phyloP scores from a whole-genome alignment of 108 stramenopile species.

The Heterococcus sp. region DNA sequence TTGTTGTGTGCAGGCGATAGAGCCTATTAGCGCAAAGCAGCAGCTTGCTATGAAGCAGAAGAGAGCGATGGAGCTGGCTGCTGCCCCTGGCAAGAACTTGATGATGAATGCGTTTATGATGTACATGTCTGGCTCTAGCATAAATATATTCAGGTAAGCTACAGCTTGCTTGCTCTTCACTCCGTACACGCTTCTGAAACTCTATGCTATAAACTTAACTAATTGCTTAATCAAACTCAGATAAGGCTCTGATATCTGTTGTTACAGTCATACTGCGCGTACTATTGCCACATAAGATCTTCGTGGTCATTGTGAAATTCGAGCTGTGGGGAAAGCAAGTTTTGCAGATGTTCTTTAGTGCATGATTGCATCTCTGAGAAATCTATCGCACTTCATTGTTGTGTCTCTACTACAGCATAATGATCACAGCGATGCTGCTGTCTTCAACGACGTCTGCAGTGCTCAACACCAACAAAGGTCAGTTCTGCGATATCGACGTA shows the following conservation, averaged over 20 bases:
- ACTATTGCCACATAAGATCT: too few species aligned
- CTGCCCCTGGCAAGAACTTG: constrained; percentile 77
- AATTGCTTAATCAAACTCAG: too few species aligned
- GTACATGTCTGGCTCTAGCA: constrained; percentile 84
- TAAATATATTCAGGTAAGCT: constrained; percentile 75
- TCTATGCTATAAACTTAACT: too few species aligned
- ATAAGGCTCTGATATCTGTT: too few species aligned
- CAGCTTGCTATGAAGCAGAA: neutral
- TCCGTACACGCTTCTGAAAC: too few species aligned
- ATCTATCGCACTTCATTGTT: too few species aligned
- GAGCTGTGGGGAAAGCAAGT: too few species aligned
- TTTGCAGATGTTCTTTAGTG: too few species aligned
- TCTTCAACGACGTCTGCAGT: neutral
- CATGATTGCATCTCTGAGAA: too few species aligned
- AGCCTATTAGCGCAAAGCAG: neutral
- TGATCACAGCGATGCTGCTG: neutral
- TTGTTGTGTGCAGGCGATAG: neutral
- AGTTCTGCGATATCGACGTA: neutral
- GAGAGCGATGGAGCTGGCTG: constrained; percentile 77
- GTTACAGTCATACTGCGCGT: too few species aligned
- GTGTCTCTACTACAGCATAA: neutral
- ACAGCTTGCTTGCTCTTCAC: too few species aligned
- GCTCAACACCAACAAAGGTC: neutral
- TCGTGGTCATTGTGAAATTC: too few species aligned
- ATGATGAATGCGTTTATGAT: constrained; percentile 91